Conservation (phyloP, 305 asterid genomes). For the Ruellia speciosa region DNA sequence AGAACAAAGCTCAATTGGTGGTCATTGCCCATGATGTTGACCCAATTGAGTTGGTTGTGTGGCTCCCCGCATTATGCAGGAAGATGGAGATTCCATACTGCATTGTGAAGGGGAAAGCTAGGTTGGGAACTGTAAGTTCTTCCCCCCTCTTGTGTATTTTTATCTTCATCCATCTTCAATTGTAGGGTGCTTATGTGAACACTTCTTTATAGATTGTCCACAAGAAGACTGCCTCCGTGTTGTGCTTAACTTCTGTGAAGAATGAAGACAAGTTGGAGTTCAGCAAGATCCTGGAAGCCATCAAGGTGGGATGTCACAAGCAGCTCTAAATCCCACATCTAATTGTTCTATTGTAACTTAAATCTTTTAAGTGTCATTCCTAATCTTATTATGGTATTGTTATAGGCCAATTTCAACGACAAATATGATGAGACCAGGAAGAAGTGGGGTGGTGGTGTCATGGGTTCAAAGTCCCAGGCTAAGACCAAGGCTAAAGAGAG, state of each 20-base stretch:
- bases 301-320: conserved; percentile 43
- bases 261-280: conserved; percentile 89
- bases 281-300: conserved; percentile 75
- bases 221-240: conserved; percentile 74
- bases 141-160: background rate
- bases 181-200: background rate
- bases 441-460: conserved; percentile 94
- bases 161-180: background rate
- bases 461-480: conserved; percentile 92
- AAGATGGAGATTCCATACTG: conserved; percentile 94
- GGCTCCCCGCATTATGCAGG: conserved; percentile 92
- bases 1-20: conserved; percentile 91
- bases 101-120: conserved; percentile 86
- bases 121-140: conserved; percentile 69
- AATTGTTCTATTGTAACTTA: background rate
- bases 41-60: conserved; percentile 83
- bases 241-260: conserved; percentile 83
- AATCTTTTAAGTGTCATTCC: background rate
- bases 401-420: conserved; percentile 83
- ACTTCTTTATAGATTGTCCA: conserved; percentile 56
- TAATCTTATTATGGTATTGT: background rate
- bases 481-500: conserved; percentile 75
- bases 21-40: conserved; percentile 94
- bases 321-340: no score
- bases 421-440: conserved; percentile 69